Conservation (phyloP, 352 stramenopile genomes). For the Pythium myriotylum region DNA sequence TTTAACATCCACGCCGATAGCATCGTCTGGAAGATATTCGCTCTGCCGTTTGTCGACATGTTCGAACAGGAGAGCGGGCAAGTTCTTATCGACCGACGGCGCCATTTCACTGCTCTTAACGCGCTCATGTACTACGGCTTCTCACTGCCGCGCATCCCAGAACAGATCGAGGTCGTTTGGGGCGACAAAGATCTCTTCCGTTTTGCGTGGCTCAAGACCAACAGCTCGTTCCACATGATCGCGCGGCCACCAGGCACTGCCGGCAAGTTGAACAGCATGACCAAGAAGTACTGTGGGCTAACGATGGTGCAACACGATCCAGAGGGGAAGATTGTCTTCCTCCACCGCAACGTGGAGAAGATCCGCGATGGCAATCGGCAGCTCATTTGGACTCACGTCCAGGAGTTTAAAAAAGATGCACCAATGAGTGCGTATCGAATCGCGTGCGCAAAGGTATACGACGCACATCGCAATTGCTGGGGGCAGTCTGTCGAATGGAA, state of each 20-base stretch:
- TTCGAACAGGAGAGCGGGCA: slow-evolving; percentile 85
- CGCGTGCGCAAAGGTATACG: slow-evolving; percentile 5
- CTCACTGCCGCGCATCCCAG: slow-evolving; percentile 39
- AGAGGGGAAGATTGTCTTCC: slow-evolving; percentile 26
- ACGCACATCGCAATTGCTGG: slow-evolving; percentile 18
- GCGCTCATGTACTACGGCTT: slow-evolving; percentile 70
- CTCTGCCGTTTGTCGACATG: slow-evolving; percentile 54
- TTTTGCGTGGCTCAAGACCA: slow-evolving; percentile 47
- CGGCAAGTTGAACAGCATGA: slow-evolving; percentile 5
- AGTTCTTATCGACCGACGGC: slow-evolving; percentile 60
- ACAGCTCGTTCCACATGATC: slow-evolving; percentile 37
- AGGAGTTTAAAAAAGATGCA: slow-evolving; percentile 25
- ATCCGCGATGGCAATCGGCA: slow-evolving; percentile 1
- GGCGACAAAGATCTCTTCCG: slow-evolving; percentile 77
- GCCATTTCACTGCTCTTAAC: slow-evolving; percentile 53
- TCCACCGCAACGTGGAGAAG: slow-evolving; percentile 37
- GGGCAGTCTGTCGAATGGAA: not conserved
- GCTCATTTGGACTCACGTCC: slow-evolving; percentile 26
- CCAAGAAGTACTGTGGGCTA: slow-evolving; percentile 33
- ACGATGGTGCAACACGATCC: slow-evolving; percentile 48
- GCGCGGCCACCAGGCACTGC: slow-evolving; percentile 18
- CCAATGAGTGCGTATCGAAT: slow-evolving; percentile 19
- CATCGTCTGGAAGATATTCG: slow-evolving; percentile 78
- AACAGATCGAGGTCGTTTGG: slow-evolving; percentile 63
- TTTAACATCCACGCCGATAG: slow-evolving; percentile 65